Percentiles rank a stretch among this genome's conserved stretches.
Evolutionary conservation across 192 early-diverging fungal species (phyloP).

Genomic region (Podila minutissima): DNA sequence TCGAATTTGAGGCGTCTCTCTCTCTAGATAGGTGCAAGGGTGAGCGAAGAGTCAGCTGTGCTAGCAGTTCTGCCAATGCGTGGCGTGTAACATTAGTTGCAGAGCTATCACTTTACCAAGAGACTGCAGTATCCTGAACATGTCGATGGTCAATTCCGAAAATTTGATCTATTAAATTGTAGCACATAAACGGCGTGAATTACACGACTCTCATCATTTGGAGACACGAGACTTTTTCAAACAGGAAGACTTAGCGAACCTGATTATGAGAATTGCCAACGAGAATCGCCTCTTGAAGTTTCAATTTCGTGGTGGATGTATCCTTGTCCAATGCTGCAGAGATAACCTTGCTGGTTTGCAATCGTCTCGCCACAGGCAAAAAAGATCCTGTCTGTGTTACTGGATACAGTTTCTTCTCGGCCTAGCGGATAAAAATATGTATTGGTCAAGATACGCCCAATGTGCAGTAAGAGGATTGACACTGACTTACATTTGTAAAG

Average conservation of each 20-base stretch:
- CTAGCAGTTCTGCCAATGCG: too few relatives aligned
- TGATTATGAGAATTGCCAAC: conserved; percentile 96
- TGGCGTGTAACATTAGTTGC: not conserved
- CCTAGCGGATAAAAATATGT: conserved; percentile 50
- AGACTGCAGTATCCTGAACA: conserved; percentile 95
- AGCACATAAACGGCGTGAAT: not conserved
- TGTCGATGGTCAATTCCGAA: conserved; percentile 95
- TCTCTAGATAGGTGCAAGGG: conserved; percentile 36
- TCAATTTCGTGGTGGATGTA: conserved; percentile 56
- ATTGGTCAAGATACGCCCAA: not conserved
- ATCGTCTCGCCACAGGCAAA: conserved; percentile 61
- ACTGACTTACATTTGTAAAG: conserved; percentile 80
- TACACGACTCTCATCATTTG: not conserved
- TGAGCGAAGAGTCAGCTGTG: not conserved
- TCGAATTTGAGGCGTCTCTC: conserved; percentile 63
- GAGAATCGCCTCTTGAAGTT: conserved; percentile 94
- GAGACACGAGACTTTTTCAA: too few relatives aligned
- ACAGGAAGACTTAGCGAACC: not conserved
- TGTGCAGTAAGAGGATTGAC: not conserved
- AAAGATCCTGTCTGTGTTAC: conserved; percentile 59
- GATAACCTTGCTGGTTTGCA: conserved; percentile 55
- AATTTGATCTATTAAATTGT: conserved; percentile 79
- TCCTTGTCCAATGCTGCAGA: conserved; percentile 68
- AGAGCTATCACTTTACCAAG: conserved; percentile 64
- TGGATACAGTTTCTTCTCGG: conserved; percentile 82